A percentile compares a stretch with the other conserved stretches of the same genome.
These are phyloP conservation scores for Gracilaria domingensis DNA, from an alignment of 23 red algal species.

Conservation along the genomic window DNA sequence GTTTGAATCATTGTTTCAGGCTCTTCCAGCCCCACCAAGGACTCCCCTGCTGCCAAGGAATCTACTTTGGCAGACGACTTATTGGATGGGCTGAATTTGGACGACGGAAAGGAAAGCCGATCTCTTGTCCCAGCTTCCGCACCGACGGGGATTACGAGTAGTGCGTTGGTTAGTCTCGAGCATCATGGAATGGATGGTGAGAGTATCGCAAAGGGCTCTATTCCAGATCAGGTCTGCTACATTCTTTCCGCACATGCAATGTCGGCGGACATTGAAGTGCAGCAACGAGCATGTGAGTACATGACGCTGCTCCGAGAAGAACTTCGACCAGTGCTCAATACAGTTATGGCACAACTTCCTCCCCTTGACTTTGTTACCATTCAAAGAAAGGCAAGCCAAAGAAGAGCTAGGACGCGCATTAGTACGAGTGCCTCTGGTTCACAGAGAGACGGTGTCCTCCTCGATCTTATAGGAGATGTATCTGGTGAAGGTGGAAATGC, in stretches of 20 bases:
- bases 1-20: constrained; percentile 21
- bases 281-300: constrained; percentile 93
- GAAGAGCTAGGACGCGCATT: constrained; percentile 7
- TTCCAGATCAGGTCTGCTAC: constrained; percentile 47
- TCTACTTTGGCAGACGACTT: constrained; percentile 18
- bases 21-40: constrained; percentile 2
- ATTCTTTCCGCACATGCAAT: constrained; percentile 48
- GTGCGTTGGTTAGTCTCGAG: constrained; percentile 1
- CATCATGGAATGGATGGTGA: background rate
- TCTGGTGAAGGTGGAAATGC: constrained; percentile 5
- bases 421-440: background rate
- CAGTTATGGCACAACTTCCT: constrained; percentile 76
- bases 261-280: constrained; percentile 67
- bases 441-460: constrained; percentile 33
- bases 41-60: constrained; percentile 2
- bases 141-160: background rate
- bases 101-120: constrained; percentile 24
- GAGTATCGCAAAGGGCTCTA: background rate
- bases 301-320: constrained; percentile 61
- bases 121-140: constrained; percentile 23
- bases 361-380: constrained; percentile 69
- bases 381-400: constrained; percentile 60
- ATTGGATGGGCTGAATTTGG: constrained; percentile 28
- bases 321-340: constrained; percentile 11
- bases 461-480: constrained; percentile 66